phyloP scores from a whole-genome alignment of 805 yeast species.

The Hanseniaspora jakobsenii region DNA sequence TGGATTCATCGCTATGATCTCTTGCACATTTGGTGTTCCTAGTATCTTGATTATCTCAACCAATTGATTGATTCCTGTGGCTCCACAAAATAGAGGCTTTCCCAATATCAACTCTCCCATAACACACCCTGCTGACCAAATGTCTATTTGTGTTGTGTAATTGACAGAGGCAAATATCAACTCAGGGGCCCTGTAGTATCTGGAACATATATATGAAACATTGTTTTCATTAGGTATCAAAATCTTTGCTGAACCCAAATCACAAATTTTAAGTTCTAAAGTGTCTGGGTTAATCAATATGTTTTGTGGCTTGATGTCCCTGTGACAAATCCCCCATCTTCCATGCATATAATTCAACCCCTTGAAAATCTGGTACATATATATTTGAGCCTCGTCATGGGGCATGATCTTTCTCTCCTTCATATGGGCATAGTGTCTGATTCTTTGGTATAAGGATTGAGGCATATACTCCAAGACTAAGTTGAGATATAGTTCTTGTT shows the following conservation, averaged over 20 bases:
- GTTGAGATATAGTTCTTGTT: slow-evolving; percentile 66
- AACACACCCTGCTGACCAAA: slow-evolving; percentile 97
- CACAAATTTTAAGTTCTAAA: slow-evolving; percentile 83
- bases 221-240: slow-evolving; percentile 84
- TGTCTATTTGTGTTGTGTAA: slow-evolving; percentile 90
- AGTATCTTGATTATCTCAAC: slow-evolving; percentile 91
- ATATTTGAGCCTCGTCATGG: slow-evolving; percentile 69
- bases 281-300: slow-evolving; percentile 70
- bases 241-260: slow-evolving; percentile 90
- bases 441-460: slow-evolving; percentile 86
- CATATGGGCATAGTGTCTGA: slow-evolving; percentile 62
- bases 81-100: slow-evolving; percentile 96
- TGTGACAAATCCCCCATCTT: slow-evolving; percentile 68
- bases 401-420: slow-evolving; percentile 68
- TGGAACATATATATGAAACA: slow-evolving; percentile 89
- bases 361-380: slow-evolving; percentile 66
- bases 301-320: slow-evolving; percentile 93
- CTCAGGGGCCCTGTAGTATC: slow-evolving; percentile 96
- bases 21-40: slow-evolving; percentile 90
- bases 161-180: slow-evolving; percentile 93
- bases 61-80: slow-evolving; percentile 91
- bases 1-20: slow-evolving; percentile 88
- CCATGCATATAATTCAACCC: slow-evolving; percentile 69
- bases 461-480: slow-evolving; percentile 86
- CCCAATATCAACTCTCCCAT: slow-evolving; percentile 94